phyloP scores from a whole-genome alignment of 495 filamentous ascomycete genomes.

The Penicillium egyptiacum region DNA sequence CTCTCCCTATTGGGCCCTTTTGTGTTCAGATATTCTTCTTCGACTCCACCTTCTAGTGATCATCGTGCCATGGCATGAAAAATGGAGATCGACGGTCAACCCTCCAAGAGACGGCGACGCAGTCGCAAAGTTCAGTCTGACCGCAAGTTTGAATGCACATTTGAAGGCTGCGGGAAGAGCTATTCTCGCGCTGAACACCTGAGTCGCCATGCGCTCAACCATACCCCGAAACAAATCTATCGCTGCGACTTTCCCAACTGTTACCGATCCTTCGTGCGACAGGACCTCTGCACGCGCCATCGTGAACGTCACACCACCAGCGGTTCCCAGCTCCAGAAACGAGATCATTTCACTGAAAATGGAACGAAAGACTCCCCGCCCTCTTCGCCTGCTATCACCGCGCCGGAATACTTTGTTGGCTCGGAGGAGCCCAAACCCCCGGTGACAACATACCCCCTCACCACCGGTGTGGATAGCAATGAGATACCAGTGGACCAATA shows the following conservation, averaged over 20 bases:
- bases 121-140: slow-evolving; percentile 74
- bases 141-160: slow-evolving; percentile 92
- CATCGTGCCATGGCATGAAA: slow-evolving; percentile 26
- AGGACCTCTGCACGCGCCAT: slow-evolving; percentile 91
- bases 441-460: slow-evolving; percentile 28
- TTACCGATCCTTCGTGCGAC: slow-evolving; percentile 85
- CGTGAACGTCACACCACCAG: slow-evolving; percentile 94
- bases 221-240: slow-evolving; percentile 90
- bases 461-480: slow-evolving; percentile 29
- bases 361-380: slow-evolving; percentile 24
- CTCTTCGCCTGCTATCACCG: slow-evolving; percentile 25
- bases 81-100: slow-evolving; percentile 29
- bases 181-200: slow-evolving; percentile 97
- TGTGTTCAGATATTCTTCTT: slow-evolving; percentile 5
- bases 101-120: slow-evolving; percentile 33
- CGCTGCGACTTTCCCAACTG: slow-evolving; percentile 93
- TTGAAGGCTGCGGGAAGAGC: slow-evolving; percentile 88
- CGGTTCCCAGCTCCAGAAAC: slow-evolving; percentile 90
- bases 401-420: slow-evolving; percentile 23
- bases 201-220: slow-evolving; percentile 95
- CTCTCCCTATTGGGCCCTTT: background rate
- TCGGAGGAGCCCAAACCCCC: slow-evolving; percentile 18
- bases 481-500: slow-evolving; percentile 29
- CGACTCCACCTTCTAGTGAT: background rate
- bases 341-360: slow-evolving; percentile 56